Evolutionary conservation across 495 filamentous ascomycete species (phyloP).

Genomic region (Rhizodiscina lignyota): DNA sequence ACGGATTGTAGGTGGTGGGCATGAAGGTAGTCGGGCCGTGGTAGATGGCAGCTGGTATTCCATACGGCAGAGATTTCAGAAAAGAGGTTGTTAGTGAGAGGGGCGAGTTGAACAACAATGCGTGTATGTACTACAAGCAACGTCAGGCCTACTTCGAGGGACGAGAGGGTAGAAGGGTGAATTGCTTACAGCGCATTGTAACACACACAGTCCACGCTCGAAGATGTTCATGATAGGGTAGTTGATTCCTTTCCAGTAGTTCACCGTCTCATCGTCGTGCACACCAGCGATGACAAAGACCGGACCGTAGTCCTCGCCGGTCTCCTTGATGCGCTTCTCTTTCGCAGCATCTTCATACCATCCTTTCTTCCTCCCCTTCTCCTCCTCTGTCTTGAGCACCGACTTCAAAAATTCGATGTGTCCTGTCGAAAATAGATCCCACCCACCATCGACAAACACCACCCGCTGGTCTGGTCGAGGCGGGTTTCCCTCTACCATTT

Average conservation of each 20-base stretch:
- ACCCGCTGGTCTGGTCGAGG: slow-evolving; percentile 65
- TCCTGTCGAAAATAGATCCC: slow-evolving; percentile 91
- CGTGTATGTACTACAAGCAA: slow-evolving; percentile 55
- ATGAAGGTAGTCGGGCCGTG: slow-evolving; percentile 91
- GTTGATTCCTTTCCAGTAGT: slow-evolving; percentile 89
- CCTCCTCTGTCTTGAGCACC: slow-evolving; percentile 54
- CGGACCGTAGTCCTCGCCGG: slow-evolving; percentile 55
- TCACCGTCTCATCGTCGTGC: slow-evolving; percentile 88
- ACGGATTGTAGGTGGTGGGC: slow-evolving; percentile 73
- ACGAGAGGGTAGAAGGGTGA: too few relatives aligned
- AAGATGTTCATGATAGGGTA: slow-evolving; percentile 99
- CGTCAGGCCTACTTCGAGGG: slow-evolving; percentile 4
- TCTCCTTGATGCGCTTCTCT: slow-evolving; percentile 40
- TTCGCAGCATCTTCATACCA: slow-evolving; percentile 54
- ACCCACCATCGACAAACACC: slow-evolving; percentile 91
- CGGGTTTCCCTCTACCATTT: slow-evolving; percentile 45
- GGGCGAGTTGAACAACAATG: slow-evolving; percentile 75
- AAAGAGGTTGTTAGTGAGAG: slow-evolving; percentile 66
- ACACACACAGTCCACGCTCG: slow-evolving; percentile 84
- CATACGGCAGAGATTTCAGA: slow-evolving; percentile 55
- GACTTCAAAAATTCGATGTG: slow-evolving; percentile 85
- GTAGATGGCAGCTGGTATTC: slow-evolving; percentile 63
- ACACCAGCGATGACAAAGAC: slow-evolving; percentile 81
- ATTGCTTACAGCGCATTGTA: slow-evolving; percentile 75
- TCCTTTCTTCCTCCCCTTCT: slow-evolving; percentile 41